Conservation (phyloP, 169 alveolate species). For the Condylostoma magnum region DNA sequence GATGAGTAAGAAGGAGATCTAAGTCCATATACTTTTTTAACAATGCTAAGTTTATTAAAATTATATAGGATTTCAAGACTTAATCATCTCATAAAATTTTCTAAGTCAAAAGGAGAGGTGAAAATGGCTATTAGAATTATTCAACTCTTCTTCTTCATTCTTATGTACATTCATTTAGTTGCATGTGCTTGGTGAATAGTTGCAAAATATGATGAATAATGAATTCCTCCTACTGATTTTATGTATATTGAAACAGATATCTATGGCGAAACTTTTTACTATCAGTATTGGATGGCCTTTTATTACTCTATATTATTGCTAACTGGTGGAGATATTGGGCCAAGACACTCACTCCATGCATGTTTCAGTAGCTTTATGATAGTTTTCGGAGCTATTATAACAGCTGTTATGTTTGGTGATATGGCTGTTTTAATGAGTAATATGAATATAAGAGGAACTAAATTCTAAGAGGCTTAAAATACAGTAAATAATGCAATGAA, state of each 20-base stretch:
- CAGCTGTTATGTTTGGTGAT: constrained; percentile 32
- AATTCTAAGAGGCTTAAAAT: constrained; percentile 21
- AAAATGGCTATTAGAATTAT: constrained; percentile 25
- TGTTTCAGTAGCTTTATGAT: not conserved
- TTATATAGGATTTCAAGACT: constrained; percentile 34
- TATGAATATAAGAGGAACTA: not conserved
- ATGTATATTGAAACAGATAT: constrained; percentile 20
- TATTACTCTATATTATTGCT: constrained; percentile 29
- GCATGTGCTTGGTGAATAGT: constrained; percentile 21
- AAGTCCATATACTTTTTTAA: not conserved
- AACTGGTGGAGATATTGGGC: constrained; percentile 29
- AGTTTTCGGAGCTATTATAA: constrained; percentile 16
- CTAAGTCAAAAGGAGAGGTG: constrained; percentile 29
- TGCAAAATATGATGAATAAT: not conserved
- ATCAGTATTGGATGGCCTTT: constrained; percentile 16
- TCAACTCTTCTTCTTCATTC: constrained; percentile 24
- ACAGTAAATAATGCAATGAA: constrained; percentile 40
- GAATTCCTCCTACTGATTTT: constrained; percentile 28
- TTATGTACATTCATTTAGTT: constrained; percentile 34
- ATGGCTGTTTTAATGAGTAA: constrained; percentile 29
- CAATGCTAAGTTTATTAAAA: constrained; percentile 17
- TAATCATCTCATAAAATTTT: constrained; percentile 14
- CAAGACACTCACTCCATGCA: not conserved
- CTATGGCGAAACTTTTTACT: not conserved
- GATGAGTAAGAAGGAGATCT: not conserved